Conservation (phyloP, 768 basidiomycete species). For the Mycena venus region DNA sequence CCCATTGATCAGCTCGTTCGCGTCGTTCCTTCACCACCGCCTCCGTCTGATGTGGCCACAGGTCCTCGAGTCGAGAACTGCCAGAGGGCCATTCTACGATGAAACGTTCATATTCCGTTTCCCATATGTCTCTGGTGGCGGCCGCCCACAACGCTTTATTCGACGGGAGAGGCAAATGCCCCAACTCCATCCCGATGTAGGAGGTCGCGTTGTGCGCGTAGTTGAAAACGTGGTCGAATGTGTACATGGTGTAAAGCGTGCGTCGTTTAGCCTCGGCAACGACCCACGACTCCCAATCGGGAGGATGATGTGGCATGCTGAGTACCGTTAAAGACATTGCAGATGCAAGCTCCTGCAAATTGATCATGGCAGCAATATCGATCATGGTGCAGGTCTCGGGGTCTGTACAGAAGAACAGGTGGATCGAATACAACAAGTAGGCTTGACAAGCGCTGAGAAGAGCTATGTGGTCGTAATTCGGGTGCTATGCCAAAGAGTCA, state of each 20-base stretch:
- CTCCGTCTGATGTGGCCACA: constrained; percentile 20
- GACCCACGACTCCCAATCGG: constrained; percentile 22
- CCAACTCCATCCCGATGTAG: constrained; percentile 27
- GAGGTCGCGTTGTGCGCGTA: constrained; percentile 1
- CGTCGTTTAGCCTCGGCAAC: constrained; percentile 25
- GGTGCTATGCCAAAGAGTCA: constrained; percentile 4
- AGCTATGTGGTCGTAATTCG: constrained; percentile 13
- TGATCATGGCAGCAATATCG: constrained; percentile 23
- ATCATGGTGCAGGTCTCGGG: background rate
- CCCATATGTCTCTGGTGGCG: constrained; percentile 1
- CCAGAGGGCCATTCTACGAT: constrained; percentile 12
- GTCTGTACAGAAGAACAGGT: constrained; percentile 21
- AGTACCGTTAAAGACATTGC: constrained; percentile 1
- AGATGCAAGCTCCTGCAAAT: constrained; percentile 25
- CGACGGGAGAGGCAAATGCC: constrained; percentile 1
- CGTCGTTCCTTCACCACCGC: background rate
- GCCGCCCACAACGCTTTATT: constrained; percentile 19
- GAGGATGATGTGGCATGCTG: background rate
- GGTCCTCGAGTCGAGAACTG: constrained; percentile 10
- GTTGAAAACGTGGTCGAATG: constrained; percentile 24
- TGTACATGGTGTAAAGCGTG: constrained; percentile 24
- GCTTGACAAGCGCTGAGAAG: constrained; percentile 29
- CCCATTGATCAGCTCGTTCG: constrained; percentile 10
- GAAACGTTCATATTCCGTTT: background rate
- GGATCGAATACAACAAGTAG: constrained; percentile 25